Percentiles rank a stretch among this genome's conserved stretches.
Conservation (phyloP, 2,329 filamentous ascomycete species). For the Sphaerulina vaccinii region DNA sequence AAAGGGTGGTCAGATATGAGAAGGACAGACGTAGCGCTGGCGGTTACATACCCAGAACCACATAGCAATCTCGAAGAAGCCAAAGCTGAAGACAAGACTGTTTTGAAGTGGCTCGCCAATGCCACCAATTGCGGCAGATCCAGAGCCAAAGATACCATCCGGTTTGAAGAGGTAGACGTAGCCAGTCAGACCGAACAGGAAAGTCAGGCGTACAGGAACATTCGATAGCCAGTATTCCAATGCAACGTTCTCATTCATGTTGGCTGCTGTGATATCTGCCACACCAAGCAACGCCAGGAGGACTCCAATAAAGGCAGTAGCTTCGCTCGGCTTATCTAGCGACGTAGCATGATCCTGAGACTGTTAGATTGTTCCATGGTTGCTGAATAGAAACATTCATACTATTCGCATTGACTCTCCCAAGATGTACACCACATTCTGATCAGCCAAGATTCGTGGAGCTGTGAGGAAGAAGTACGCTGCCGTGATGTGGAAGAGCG, state of each 20-base stretch:
- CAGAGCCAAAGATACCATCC: constrained; percentile 46
- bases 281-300: constrained; percentile 62
- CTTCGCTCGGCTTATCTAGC: constrained; percentile 68
- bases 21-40: neutral
- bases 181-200: constrained; percentile 61
- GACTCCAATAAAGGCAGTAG: constrained; percentile 66
- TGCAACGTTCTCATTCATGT: constrained; percentile 45
- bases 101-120: constrained; percentile 71
- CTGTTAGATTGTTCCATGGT: neutral
- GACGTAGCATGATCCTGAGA: constrained; percentile 62
- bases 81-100: constrained; percentile 78
- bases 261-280: constrained; percentile 48
- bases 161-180: constrained; percentile 65
- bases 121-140: constrained; percentile 26
- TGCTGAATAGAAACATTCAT: constrained; percentile 33
- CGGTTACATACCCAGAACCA: constrained; percentile 74
- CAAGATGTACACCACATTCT: constrained; percentile 75
- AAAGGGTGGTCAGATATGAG: neutral
- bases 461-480: constrained; percentile 79
- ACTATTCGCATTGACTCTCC: constrained; percentile 83
- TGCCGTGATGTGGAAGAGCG: constrained; percentile 79
- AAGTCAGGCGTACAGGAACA: constrained; percentile 63
- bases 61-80: constrained; percentile 75
- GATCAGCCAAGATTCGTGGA: constrained; percentile 70
- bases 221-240: constrained; percentile 50